Conservation (phyloP, 805 yeast genomes). For the Debaryomyces castellii region DNA sequence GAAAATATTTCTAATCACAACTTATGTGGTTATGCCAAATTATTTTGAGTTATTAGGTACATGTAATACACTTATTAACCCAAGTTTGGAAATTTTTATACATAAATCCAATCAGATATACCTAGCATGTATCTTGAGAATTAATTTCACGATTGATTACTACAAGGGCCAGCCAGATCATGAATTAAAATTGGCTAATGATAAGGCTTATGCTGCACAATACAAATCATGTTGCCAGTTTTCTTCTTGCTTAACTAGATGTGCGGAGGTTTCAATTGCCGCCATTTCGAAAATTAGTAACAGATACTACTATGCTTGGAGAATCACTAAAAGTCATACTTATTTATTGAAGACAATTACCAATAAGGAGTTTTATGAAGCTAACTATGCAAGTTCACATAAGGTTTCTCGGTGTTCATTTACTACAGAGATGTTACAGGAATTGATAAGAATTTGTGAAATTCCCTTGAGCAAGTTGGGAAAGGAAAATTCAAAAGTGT, state of each 20-base stretch:
- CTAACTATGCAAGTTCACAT: constrained; percentile 14
- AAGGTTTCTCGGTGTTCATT: constrained; percentile 13
- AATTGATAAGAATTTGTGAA: constrained; percentile 27
- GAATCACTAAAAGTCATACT: constrained; percentile 36
- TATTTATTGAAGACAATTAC: constrained; percentile 29
- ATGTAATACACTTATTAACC: constrained; percentile 39
- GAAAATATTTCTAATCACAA: constrained; percentile 27
- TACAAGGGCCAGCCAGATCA: constrained; percentile 22
- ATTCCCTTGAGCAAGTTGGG: constrained; percentile 21
- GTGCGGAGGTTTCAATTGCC: constrained; percentile 30
- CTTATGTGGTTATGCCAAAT: constrained; percentile 33
- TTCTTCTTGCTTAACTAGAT: constrained; percentile 24
- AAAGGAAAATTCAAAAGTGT: constrained; percentile 8
- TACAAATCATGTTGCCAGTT: constrained; percentile 18
- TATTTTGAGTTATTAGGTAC: constrained; percentile 38
- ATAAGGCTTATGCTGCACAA: constrained; percentile 14
- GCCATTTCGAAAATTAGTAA: constrained; percentile 36
- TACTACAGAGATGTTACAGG: constrained; percentile 22
- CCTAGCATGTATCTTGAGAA: constrained; percentile 28
- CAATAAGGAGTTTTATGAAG: constrained; percentile 27
- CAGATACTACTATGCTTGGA: constrained; percentile 41
- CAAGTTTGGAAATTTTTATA: constrained; percentile 28
- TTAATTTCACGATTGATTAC: constrained; percentile 27
- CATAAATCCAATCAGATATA: constrained; percentile 32
- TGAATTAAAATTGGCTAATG: constrained; percentile 12